Evolutionary conservation across 176 grass and related monocot genomes (phyloP), one percentile per base, ranked within the genome.

Genomic region (Musa itinerans): DNA sequence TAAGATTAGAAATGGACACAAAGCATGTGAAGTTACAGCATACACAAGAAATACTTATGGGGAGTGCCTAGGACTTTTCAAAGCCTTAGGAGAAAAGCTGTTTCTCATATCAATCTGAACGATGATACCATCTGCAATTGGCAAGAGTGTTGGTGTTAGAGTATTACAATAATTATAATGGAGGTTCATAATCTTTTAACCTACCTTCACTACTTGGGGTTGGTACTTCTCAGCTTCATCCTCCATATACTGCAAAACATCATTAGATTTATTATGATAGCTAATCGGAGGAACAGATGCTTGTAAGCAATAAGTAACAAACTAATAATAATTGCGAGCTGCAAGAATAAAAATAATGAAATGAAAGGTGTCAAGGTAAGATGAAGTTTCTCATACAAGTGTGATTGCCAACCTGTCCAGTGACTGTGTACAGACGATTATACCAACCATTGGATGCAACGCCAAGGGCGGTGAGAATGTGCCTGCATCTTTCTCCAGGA

Each of bases 381-480:
- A 77, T 52, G 27, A 2, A 74, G 8, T 9, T 6, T 69, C 12
- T 12, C 11, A 20, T 21, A 56, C 27, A 49, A 50, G 50, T 59
- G 22, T 15, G 72, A 83, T 1, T 9, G 50, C 54, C 52, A 61
- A 90, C 89, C 85, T 89, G 93, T 62, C 95, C 90, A 12, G 95
- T 99, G 70, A 99, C 88, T 27, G 90, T 99, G 80, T 99, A 94
- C 16, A 99, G 84, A 34, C 88, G 66, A 58, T 94, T 94, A 83
- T 94, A 91, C 90, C 90, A 94, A 75, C 88, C 95, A 86, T 98
- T 90, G 80, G 83, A 90, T 16, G 90, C 86, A 80, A 98, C 85
- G 52, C 95, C 95, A 52, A 93, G 78, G 49, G 83, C 88, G 19
- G 86, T 93, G 58, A 98, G 48, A 83, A 98, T 85, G 77, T 98